Percentiles rank a stretch among this genome's conserved stretches.
These are phyloP conservation scores for Cokeromyces recurvatus DNA, from an alignment of 371 early-diverging fungal genomes.

Conservation along the genomic window DNA sequence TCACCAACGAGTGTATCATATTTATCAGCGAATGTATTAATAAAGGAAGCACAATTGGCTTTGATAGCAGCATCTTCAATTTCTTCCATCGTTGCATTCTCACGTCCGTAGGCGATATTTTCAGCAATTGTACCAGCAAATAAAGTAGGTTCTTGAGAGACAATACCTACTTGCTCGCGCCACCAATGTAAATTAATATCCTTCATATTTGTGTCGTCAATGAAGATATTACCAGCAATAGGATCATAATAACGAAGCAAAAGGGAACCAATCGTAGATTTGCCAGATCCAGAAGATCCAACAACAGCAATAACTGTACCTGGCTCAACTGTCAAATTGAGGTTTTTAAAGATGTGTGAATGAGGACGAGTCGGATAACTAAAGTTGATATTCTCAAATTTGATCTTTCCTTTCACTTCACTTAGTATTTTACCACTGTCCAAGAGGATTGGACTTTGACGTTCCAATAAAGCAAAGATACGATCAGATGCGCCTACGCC, in stretches of 20 bases:
- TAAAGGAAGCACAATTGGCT: conserved; percentile 66
- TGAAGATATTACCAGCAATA: conserved; percentile 37
- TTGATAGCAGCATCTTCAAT: conserved; percentile 54
- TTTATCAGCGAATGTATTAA: conserved; percentile 56
- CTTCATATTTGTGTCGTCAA: conserved; percentile 58
- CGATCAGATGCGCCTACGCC: conserved; percentile 76
- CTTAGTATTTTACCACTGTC: conserved; percentile 38
- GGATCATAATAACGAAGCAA: conserved; percentile 74
- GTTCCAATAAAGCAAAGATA: conserved; percentile 65
- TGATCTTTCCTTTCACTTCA: conserved; percentile 49
- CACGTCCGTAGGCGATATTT: conserved; percentile 69
- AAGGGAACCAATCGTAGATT: conserved; percentile 66
- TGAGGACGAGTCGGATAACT: conserved; percentile 67
- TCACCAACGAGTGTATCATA: conserved; percentile 71
- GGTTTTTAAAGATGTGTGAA: conserved; percentile 53
- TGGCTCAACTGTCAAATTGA: conserved; percentile 64
- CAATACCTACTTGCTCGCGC: conserved; percentile 61
- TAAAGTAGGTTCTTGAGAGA: conserved; percentile 80
- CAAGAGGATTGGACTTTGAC: conserved; percentile 44
- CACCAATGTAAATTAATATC: conserved; percentile 49
- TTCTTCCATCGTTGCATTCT: conserved; percentile 52
- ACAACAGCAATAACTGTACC: conserved; percentile 59
- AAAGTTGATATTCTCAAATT: conserved; percentile 67
- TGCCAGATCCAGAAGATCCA: conserved; percentile 71
- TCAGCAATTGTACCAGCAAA: conserved; percentile 80